These are phyloP conservation scores for Halenospora varia DNA, from an alignment of 495 filamentous ascomycete species.

Conservation along the genomic window DNA sequence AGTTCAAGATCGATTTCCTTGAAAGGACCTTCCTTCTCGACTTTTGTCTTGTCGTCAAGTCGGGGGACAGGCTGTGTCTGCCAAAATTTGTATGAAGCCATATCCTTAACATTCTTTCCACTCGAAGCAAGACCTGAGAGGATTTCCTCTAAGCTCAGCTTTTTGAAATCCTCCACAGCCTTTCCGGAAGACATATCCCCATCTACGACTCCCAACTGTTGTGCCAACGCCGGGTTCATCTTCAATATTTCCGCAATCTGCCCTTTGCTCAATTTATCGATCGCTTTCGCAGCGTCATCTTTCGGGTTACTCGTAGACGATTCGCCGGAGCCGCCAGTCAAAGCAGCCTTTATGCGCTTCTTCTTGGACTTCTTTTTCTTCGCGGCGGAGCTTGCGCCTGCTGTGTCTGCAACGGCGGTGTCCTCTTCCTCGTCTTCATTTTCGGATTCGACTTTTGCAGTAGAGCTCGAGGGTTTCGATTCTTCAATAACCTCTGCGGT, in stretches of 20 bases:
- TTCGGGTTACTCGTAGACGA: constrained; percentile 16
- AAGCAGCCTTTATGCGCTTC: constrained; percentile 43
- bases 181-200: constrained; percentile 32
- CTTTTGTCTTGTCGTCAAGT: constrained; percentile 54
- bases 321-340: constrained; percentile 14
- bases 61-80: constrained; percentile 90
- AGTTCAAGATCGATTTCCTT: constrained; percentile 65
- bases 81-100: constrained; percentile 98
- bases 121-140: constrained; percentile 72
- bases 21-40: constrained; percentile 51
- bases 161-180: constrained; percentile 57
- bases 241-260: constrained; percentile 52
- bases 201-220: constrained; percentile 40
- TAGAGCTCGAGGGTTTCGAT: constrained; percentile 12
- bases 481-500: constrained; percentile 25
- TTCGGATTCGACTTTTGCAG: constrained; percentile 32
- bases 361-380: constrained; percentile 52
- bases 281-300: constrained; percentile 37
- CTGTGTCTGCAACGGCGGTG: constrained; percentile 14
- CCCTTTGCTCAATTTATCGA: constrained; percentile 40
- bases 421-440: constrained; percentile 36
- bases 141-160: constrained; percentile 71
- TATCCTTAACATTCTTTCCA: constrained; percentile 89
- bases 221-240: constrained; percentile 57
- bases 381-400: constrained; percentile 18